Base-by-base conservation (phyloP, 495 filamentous ascomycete species). In the Talaromyces thailandensis region DNA sequence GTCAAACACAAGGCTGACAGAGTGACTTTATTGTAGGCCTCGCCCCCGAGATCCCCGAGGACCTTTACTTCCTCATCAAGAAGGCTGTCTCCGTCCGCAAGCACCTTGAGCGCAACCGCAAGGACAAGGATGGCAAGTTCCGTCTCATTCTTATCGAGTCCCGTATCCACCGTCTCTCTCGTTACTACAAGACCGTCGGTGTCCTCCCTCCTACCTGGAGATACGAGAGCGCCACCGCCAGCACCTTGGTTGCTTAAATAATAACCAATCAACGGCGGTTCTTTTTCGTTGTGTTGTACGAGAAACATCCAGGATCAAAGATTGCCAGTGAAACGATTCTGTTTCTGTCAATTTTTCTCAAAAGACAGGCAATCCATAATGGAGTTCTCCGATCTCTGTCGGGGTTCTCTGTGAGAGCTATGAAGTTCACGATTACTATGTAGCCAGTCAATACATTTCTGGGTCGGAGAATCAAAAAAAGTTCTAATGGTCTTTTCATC, bases 51-150 rank as follows among this genome's bases (percentile, higher is more conserved):
- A 87, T 98, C 69, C 94, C 94, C 67, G 94, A 98, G 84, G 95
- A 98, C 79, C 87, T 98, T 62, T 91, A 91, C 85, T 90, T 93
- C 89, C 86, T 98, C 76, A 98, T 98, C 87, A 97, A 96, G 88
- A 98, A 98, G 91, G 93, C 93, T 70, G 93, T 97, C 73, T 88
- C 93, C 73, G 94, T 99, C 82, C 94, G 95, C 81, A 99, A 99
- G 91, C 95, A 98, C 82, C 91, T 99, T 68, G 93, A 98, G 85
- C 89, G 91, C 80, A 99, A 99, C 86, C 92, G 94, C 79, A 99
- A 99, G 86, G 94, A 98, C 87, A 95, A 91, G 82, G 94, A 98
- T 84, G 88, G 86, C 85, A 98, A 98, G 85, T 97, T 98, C 90
- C 92, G 93, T 73, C 88, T 99, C 63, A 98, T 99, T 89, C 89